Percentiles rank a stretch among this genome's conserved stretches.
Conservation (phyloP, 164 flowering plant species). For the Magnolia officinalis region DNA sequence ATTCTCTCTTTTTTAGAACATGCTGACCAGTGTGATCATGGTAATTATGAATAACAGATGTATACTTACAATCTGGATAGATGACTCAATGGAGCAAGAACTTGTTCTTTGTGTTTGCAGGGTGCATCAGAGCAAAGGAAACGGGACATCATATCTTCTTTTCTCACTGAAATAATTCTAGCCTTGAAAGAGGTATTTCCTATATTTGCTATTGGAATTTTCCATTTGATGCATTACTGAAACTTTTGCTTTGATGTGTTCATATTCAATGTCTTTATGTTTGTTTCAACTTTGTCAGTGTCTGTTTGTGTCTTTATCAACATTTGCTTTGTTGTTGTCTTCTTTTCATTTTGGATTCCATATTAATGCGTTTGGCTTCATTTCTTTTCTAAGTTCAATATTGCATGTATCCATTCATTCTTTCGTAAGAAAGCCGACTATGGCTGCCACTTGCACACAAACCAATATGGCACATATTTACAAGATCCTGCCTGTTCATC, state of each 20-base stretch:
- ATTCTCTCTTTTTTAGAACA: neutral
- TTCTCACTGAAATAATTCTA: constrained; percentile 88
- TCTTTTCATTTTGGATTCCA: neutral
- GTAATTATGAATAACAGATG: neutral
- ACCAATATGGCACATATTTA: no score
- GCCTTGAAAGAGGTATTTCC: constrained; percentile 84
- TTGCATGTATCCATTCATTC: neutral
- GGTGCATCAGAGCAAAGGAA: constrained; percentile 44
- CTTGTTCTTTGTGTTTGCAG: constrained; percentile 33
- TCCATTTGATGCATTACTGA: neutral
- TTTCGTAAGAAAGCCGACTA: no score
- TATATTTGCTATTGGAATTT: neutral
- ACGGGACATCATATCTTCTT: constrained; percentile 51
- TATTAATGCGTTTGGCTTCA: neutral
- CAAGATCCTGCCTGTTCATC: no score
- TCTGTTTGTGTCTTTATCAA: neutral
- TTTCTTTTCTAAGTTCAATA: neutral
- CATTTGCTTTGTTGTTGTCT: neutral
- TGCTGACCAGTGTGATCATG: neutral
- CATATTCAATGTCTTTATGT: neutral
- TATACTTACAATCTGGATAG: neutral
- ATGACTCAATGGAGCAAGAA: neutral
- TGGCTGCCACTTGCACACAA: no score
- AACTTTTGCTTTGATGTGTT: neutral
- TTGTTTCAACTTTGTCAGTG: neutral